A percentile compares a stretch with the other conserved stretches of the same genome.
Conservation (phyloP, 2,329 filamentous ascomycete species). For the Pestalotiopsis fici region DNA sequence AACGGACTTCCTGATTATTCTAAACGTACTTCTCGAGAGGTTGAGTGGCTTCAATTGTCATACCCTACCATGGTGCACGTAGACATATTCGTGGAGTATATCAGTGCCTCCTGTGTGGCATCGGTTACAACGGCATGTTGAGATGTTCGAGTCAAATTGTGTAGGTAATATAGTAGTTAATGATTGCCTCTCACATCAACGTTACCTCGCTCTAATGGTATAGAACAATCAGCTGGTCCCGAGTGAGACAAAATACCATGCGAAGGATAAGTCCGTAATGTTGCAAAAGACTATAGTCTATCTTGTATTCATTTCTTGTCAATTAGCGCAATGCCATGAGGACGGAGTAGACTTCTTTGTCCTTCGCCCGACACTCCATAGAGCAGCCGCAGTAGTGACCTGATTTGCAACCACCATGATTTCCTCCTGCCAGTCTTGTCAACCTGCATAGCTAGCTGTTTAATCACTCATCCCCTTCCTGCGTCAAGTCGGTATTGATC, state of each 20-base stretch:
- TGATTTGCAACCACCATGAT: neutral
- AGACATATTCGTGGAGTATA: neutral
- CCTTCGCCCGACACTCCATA: neutral
- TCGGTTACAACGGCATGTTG: neutral
- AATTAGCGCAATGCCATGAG: too few species aligned
- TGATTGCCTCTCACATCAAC: neutral
- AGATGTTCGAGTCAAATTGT: neutral
- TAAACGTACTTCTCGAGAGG: too few species aligned
- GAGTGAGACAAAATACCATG: neutral
- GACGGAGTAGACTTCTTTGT: too few species aligned
- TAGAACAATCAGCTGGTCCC: neutral
- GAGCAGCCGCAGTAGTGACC: neutral
- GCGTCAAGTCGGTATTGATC: slow-evolving; percentile 48
- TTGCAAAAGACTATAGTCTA: too few species aligned
- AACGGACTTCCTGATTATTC: too few species aligned
- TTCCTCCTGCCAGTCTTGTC: neutral
- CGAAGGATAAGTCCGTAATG: neutral
- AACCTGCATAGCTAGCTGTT: neutral
- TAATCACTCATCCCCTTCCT: slow-evolving; percentile 9
- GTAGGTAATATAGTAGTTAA: neutral
- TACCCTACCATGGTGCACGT: neutral
- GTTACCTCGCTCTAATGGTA: too few species aligned
- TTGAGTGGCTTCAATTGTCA: neutral
- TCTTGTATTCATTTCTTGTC: too few species aligned
- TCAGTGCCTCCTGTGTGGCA: neutral